phyloP scores from a whole-genome alignment of 2,329 filamentous ascomycete species.

The Polychaeton citri region DNA sequence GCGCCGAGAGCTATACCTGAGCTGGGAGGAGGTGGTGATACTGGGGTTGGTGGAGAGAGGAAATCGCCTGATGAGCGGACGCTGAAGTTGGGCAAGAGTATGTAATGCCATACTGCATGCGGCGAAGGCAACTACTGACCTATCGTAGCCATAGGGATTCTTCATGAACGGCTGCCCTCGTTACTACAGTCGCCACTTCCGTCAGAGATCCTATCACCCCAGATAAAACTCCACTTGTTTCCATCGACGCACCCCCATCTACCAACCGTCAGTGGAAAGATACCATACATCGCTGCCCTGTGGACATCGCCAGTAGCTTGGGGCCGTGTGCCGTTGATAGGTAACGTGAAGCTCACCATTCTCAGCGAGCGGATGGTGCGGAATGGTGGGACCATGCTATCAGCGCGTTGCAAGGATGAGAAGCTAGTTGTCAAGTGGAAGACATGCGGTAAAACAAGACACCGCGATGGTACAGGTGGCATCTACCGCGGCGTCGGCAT shows the following conservation, averaged over 20 bases:
- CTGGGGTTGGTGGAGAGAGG: constrained; percentile 11
- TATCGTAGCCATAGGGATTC: constrained; percentile 39
- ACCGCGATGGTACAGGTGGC: constrained; percentile 29
- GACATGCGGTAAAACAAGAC: constrained; percentile 45
- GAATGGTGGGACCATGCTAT: constrained; percentile 32
- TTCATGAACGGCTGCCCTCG: constrained; percentile 50
- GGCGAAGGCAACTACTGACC: neutral
- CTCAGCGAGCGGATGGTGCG: constrained; percentile 74
- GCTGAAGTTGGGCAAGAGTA: constrained; percentile 50
- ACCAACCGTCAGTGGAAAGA: constrained; percentile 77
- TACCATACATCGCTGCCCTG: constrained; percentile 82
- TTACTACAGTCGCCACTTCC: constrained; percentile 49
- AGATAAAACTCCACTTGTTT: constrained; percentile 50
- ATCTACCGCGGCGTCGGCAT: constrained; percentile 25
- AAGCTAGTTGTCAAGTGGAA: constrained; percentile 88
- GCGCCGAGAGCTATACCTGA: constrained; percentile 13
- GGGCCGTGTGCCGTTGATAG: constrained; percentile 82
- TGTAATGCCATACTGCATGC: constrained; percentile 10
- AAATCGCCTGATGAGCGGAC: constrained; percentile 45
- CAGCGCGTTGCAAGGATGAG: constrained; percentile 39
- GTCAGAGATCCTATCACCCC: constrained; percentile 48
- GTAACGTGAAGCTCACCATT: constrained; percentile 79
- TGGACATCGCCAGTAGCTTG: constrained; percentile 95
- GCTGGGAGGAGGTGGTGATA: too few species aligned
- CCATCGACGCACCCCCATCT: constrained; percentile 73